Evolutionary conservation across 345 rosid species (phyloP).

Genomic region (Moricandia moricandioides): DNA sequence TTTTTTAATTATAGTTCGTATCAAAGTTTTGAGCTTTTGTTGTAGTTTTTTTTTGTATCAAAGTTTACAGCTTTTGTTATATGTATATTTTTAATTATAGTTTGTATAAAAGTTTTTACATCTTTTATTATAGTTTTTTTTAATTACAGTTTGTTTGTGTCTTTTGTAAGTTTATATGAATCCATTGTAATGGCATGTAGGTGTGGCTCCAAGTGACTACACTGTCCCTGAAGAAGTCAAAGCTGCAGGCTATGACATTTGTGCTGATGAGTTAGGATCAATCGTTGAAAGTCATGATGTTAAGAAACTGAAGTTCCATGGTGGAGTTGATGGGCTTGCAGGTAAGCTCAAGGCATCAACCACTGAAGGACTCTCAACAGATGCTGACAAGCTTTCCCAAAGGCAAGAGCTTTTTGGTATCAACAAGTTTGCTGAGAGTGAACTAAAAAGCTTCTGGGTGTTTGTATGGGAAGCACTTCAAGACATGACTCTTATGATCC

Average conservation of each 20-base stretch:
- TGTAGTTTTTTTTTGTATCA: neutral
- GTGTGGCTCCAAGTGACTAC: constrained; percentile 71
- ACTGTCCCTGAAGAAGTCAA: constrained; percentile 74
- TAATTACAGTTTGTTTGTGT: neutral
- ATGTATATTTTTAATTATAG: no score
- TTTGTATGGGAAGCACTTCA: constrained; percentile 97
- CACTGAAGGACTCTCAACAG: constrained; percentile 47
- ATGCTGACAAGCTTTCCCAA: constrained; percentile 36
- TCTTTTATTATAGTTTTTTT: no score
- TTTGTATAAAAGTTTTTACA: neutral
- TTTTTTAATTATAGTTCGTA: neutral
- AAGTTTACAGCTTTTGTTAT: no score
- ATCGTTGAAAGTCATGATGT: constrained; percentile 77
- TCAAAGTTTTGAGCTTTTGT: neutral
- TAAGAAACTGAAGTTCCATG: constrained; percentile 74
- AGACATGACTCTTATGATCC: constrained; percentile 90
- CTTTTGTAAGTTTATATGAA: neutral
- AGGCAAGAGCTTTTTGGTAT: constrained; percentile 77
- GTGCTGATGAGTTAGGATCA: constrained; percentile 84
- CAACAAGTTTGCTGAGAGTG: constrained; percentile 78
- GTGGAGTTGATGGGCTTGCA: constrained; percentile 68
- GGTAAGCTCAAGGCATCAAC: constrained; percentile 63
- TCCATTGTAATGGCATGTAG: constrained; percentile 35
- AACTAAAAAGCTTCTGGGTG: constrained; percentile 63
- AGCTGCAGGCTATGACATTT: constrained; percentile 76